Evolutionary conservation across 306 rosid species (phyloP).

Genomic region (Castanea sativa): DNA sequence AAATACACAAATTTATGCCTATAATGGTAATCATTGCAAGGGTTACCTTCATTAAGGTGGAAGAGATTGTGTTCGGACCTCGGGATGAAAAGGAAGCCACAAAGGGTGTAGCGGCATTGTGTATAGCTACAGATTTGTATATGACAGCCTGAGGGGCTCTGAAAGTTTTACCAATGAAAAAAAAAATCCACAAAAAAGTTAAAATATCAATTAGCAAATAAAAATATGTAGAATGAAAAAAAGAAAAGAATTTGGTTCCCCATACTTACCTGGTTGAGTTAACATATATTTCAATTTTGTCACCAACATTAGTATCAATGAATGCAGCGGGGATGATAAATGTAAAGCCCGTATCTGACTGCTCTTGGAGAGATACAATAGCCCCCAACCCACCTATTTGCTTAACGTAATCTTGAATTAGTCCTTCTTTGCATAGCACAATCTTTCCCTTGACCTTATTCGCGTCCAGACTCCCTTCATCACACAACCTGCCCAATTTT

Average conservation of each 20-base stretch:
- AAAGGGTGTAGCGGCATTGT: constrained; percentile 40
- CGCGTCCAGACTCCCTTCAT: too few species aligned
- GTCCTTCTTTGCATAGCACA: constrained; percentile 50
- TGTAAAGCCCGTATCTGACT: constrained; percentile 26
- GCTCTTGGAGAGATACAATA: constrained; percentile 31
- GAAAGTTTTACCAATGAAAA: too few species aligned
- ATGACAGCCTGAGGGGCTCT: too few species aligned
- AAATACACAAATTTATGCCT: too few species aligned
- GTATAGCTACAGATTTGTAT: not conserved
- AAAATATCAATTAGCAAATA: too few species aligned
- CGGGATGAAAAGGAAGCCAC: constrained; percentile 69
- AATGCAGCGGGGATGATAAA: constrained; percentile 41
- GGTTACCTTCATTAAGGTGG: constrained; percentile 58
- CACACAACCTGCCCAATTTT: too few species aligned
- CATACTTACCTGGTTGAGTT: constrained; percentile 63
- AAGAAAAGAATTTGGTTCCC: too few species aligned
- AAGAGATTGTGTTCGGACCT: constrained; percentile 57
- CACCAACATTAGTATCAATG: constrained; percentile 34
- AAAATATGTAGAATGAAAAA: too few species aligned
- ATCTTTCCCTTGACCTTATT: constrained; percentile 61
- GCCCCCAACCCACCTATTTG: constrained; percentile 54
- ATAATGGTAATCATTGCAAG: too few species aligned
- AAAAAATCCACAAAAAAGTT: too few species aligned
- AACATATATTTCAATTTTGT: constrained; percentile 47
- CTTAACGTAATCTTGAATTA: constrained; percentile 38